Conservation (phyloP, 306 rosid genomes). For the Sicyos edulis region DNA sequence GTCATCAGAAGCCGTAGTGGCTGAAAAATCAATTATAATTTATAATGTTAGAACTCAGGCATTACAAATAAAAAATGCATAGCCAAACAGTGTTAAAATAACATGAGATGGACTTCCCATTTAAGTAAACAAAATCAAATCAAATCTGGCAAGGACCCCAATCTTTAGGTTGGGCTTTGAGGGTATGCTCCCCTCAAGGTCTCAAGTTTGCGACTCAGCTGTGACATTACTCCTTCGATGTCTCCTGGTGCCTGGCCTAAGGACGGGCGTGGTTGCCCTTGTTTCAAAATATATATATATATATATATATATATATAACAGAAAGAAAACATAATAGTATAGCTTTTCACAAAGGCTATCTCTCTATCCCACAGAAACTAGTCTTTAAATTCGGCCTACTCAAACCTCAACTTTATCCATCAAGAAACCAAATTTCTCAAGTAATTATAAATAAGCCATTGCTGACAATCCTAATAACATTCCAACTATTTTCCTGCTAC, state of each 20-base stretch:
- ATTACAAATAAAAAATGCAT: not conserved
- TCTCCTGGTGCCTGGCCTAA: no score
- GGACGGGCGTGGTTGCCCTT: no score
- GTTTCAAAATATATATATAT: no score
- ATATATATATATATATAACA: no score
- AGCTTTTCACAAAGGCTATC: not conserved
- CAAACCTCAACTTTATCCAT: not conserved
- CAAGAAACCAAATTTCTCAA: not conserved
- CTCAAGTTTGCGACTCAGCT: no score
- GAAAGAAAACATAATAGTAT: not conserved
- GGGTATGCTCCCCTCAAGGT: no score
- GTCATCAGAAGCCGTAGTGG: constrained; percentile 52
- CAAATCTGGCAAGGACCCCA: not conserved
- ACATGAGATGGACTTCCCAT: not conserved
- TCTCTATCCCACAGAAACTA: not conserved
- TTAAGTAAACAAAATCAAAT: constrained; percentile 10
- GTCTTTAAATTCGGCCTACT: not conserved
- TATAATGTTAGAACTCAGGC: not conserved
- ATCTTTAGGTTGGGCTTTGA: not conserved
- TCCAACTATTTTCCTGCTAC: not conserved
- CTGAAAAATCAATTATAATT: constrained; percentile 35
- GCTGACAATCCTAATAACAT: not conserved
- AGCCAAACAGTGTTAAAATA: not conserved
- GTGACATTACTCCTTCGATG: no score
- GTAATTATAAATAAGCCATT: not conserved